Evolutionary conservation across 2,329 filamentous ascomycete species (phyloP), one percentile per base, ranked within the genome.

Genomic region (Arthroderma uncinatum): DNA sequence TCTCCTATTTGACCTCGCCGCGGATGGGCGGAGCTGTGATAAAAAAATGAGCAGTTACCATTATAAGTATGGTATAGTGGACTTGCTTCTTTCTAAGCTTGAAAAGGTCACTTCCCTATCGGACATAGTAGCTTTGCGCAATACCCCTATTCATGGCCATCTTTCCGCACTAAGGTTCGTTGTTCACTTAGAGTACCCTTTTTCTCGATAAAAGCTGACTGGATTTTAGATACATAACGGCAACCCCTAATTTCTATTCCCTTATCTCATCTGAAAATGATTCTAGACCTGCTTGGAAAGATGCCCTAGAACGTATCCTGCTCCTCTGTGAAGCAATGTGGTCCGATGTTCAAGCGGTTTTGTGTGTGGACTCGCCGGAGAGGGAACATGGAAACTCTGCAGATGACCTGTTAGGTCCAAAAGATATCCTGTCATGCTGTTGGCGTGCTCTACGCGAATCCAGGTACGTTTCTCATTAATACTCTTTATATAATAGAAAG

Each of bases 401-500:
- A 54, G 87, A 92, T 25, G 70, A 89, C n/a, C 82, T 87, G 14
- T 79, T 85, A 3, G 86, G 84, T 0, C 78, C 89, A 0, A 97
- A 96, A 67, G 89, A 94, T 64, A 79, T 95, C 16, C 73, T 98
- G 50, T 97, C 92, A 62, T 98, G 93, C 70, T 95, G 90, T 61
- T 98, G 95, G 80, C 83, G 93, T 64, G 89, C 90, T 4, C 78
- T 96, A n/a, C 92, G 95, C 61, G 93, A 98, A 72, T 89, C 91
- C 23, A 95, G 89, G 86, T 89, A 74, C 60, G 72, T 57, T 59
- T 19, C 39, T 12, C 33, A 12, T 16, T 14, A 14, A 7, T n/a
- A 21, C n/a, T 6, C 28, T 61, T 59, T 10, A 61, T 47, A 1
- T 47, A 7, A 47, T 16, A 36, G 37, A 19, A 33, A 1, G 37